Conservation (phyloP, 176 grass and related monocot species). For the Tillandsia leiboldiana region DNA sequence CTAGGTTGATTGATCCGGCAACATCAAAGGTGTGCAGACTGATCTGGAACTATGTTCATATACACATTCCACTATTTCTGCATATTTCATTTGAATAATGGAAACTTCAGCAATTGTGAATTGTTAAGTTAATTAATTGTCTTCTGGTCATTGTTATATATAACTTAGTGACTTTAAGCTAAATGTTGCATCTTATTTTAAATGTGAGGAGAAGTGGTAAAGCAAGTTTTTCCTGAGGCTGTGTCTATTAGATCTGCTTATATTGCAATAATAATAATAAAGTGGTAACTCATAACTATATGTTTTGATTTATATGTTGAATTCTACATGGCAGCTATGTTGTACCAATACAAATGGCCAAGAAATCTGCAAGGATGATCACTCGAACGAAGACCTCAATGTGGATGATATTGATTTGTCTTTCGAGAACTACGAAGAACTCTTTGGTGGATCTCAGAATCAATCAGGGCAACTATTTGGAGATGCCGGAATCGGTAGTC, state of each 20-base stretch:
- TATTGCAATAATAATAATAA: no score
- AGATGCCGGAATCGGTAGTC: slow-evolving; percentile 73
- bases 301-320: neutral
- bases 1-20: slow-evolving; percentile 32
- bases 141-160: no score
- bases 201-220: no score
- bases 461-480: slow-evolving; percentile 73
- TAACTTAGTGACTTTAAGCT: no score
- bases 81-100: no score
- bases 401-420: slow-evolving; percentile 70
- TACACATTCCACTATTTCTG: neutral
- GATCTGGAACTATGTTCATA: slow-evolving; percentile 10
- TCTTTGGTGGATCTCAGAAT: slow-evolving; percentile 65
- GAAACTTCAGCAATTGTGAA: no score
- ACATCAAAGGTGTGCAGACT: slow-evolving; percentile 40
- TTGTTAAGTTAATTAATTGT: no score
- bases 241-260: no score
- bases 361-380: slow-evolving; percentile 53
- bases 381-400: slow-evolving; percentile 63
- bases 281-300: neutral
- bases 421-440: slow-evolving; percentile 94
- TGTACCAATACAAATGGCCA: slow-evolving; percentile 31
- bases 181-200: no score
- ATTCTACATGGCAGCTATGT: slow-evolving; percentile 32
- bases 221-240: no score